phyloP scores from a whole-genome alignment of 2,329 filamentous ascomycete genomes.

The Niveomyces coronatus region DNA sequence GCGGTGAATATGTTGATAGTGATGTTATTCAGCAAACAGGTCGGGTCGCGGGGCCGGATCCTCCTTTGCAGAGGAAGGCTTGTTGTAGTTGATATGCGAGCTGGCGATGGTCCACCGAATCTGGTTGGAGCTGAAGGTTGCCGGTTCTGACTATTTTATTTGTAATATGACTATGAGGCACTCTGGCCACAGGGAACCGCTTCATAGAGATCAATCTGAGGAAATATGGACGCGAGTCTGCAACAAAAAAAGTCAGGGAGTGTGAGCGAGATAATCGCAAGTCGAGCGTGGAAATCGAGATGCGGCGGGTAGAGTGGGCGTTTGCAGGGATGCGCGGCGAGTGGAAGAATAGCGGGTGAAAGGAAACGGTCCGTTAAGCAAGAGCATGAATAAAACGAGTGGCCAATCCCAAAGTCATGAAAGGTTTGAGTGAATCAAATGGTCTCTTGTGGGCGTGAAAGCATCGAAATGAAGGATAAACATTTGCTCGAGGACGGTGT shows the following conservation, averaged over 20 bases:
- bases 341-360: not conserved
- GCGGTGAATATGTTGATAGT: not conserved
- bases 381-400: not conserved
- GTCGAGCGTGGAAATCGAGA: slow-evolving; percentile 1
- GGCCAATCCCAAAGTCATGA: slow-evolving; percentile 1
- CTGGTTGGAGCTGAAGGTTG: not conserved
- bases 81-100: not conserved
- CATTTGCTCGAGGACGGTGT: slow-evolving; percentile 5
- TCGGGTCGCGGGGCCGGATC: slow-evolving; percentile 3
- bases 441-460: not conserved
- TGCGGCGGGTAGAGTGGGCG: not conserved
- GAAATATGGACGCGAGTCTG: not conserved
- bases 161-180: slow-evolving; percentile 4
- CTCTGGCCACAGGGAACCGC: slow-evolving; percentile 1
- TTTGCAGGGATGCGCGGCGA: slow-evolving; percentile 1
- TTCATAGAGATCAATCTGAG: slow-evolving; percentile 7
- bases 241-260: not conserved
- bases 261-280: slow-evolving; percentile 1
- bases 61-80: slow-evolving; percentile 3
- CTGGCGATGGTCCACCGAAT: not conserved
- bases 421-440: not conserved
- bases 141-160: not conserved
- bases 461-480: not conserved
- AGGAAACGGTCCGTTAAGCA: not conserved
- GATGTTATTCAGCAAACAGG: no score